Evolutionary conservation across 106 monocot species (phyloP).

Genomic region (Phalaenopsis aphrodite): DNA sequence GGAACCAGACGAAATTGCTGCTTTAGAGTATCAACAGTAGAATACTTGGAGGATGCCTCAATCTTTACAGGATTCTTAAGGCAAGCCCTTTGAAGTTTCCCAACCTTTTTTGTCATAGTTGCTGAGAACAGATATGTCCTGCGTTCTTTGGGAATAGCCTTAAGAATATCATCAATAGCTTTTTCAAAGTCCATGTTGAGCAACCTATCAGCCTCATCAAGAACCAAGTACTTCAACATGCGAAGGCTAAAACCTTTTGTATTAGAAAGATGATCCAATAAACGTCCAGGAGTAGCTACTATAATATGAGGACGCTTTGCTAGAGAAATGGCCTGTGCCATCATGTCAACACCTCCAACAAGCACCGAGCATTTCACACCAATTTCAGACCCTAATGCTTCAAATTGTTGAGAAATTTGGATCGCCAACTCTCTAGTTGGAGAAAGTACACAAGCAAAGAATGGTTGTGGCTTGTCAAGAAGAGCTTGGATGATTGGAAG

Average conservation of each 20-base stretch:
- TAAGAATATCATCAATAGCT: conserved; percentile 82
- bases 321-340: conserved; percentile 59
- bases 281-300: conserved; percentile 94
- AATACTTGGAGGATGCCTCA: no score
- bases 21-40: no score
- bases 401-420: conserved; percentile 87
- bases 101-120: conserved; percentile 89
- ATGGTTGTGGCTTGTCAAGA: conserved; percentile 52
- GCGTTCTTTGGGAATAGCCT: conserved; percentile 76
- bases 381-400: conserved; percentile 75
- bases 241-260: conserved; percentile 95
- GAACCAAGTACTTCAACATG: conserved; percentile 83
- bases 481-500: conserved; percentile 90
- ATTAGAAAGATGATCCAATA: conserved; percentile 89
- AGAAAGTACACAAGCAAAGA: conserved; percentile 86
- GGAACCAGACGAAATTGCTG: no score
- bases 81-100: no score
- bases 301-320: conserved; percentile 90
- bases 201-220: conserved; percentile 95
- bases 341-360: conserved; percentile 82
- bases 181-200: conserved; percentile 93
- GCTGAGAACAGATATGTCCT: conserved; percentile 91
- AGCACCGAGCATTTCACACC: conserved; percentile 73
- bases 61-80: no score
- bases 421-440: conserved; percentile 95